Base-by-base conservation (phyloP, 345 rosid species). In the Alliaria petiolata region DNA sequence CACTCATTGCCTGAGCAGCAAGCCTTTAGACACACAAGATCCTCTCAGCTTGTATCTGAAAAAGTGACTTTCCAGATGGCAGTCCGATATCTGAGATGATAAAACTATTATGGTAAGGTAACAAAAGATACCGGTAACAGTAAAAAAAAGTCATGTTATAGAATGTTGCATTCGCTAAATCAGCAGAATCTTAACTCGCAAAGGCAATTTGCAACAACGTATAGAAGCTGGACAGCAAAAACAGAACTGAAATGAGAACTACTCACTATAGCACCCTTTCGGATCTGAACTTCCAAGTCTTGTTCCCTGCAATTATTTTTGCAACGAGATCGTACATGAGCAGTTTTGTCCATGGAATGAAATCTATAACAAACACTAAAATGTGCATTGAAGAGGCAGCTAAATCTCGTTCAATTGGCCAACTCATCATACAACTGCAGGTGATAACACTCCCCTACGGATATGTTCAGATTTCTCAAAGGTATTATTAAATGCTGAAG, bases 261-360 rank as follows among this genome's bases (percentile, higher is more conserved):
- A 86, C 99, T 95, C 81, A 95, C 99, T 89, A 70, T 83, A 83
- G 71, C 99, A 95, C 77, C 98, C 99, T 83, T 95, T 95, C 14
- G 99, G 99, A 75, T 95, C 97, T 79, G 97, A 89, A 87, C 97
- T 95, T 79, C 98, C 99, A 35, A 95, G 99, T 76, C 99, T 81
- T 51, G 99, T 91, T 56, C 99, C 99, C 98, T 95, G 84, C 69
- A 61, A 65, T 56, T 67, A 68, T n/a, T 65, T 82, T 78, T 4
- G 72, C 51, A 68, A 62, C 19, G 11, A 53, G n/a, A n/a, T n/a
- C n/a, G 42, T 51, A 20, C 45, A 53, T 62, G 28, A 62, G 58
- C 26, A 35, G 3, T 6, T 28, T n/a, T 9, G 8, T 49, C 4
- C 10, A 42, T 4, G 13, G 6, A n/a, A 52, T 2, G 31, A 17